phyloP scores from a whole-genome alignment of 2,329 filamentous ascomycete genomes.

The Calonectria leucothoes region DNA sequence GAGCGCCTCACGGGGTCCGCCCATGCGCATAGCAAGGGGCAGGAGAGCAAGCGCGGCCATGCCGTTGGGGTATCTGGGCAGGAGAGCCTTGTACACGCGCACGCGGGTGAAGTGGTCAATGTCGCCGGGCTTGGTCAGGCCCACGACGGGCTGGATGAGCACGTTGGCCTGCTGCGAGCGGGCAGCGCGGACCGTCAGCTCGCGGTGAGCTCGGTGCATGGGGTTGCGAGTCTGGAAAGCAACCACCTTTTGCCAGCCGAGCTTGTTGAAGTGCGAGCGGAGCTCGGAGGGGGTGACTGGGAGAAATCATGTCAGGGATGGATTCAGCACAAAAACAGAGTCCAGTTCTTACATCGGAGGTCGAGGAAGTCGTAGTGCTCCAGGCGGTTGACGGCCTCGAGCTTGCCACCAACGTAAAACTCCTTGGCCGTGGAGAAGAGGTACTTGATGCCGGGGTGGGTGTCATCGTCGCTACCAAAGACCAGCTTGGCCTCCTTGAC shows the following conservation, averaged over 20 bases:
- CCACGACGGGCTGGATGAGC: conserved; percentile 98
- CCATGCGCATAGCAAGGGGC: conserved; percentile 98
- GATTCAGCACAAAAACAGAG: no score
- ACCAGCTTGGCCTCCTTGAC: conserved; percentile 91
- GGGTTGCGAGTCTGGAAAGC: conserved; percentile 99
- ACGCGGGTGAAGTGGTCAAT: conserved; percentile 99
- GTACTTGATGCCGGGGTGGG: conserved; percentile 93
- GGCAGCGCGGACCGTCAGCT: conserved; percentile 96
- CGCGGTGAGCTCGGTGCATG: conserved; percentile 98
- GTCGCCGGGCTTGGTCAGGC: conserved; percentile 98
- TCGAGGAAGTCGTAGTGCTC: conserved; percentile 99
- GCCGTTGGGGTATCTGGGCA: conserved; percentile 97
- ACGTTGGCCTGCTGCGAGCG: conserved; percentile 97
- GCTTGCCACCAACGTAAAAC: conserved; percentile 94
- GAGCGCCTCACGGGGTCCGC: conserved; percentile 96
- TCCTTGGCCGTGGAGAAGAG: conserved; percentile 84
- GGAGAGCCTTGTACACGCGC: conserved; percentile 96
- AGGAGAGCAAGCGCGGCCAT: conserved; percentile 98
- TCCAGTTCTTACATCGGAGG: conserved; percentile 87
- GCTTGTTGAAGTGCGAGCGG: conserved; percentile 97
- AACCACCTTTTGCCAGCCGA: conserved; percentile 97
- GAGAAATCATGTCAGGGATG: no score
- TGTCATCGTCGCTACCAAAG: conserved; percentile 90
- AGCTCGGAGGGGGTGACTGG: conserved; percentile 96
- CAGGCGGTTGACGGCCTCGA: conserved; percentile 93